Evolutionary conservation across 345 rosid species (phyloP), one percentile per base, ranked within the genome.

Genomic region (Moringa oleifera): DNA sequence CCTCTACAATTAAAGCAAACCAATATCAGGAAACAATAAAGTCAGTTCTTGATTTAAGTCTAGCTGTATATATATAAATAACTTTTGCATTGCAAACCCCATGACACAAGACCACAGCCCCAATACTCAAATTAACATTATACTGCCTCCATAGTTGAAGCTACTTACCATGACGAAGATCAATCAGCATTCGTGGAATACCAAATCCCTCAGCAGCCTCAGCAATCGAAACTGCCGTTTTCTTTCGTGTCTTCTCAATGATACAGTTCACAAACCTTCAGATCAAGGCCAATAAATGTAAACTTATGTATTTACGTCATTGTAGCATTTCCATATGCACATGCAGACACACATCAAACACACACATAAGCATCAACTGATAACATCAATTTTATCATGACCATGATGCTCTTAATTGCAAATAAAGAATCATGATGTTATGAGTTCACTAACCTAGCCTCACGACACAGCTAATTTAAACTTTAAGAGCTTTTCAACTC

Each of bases 231-330:
- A 80, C 58, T 31, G 77, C 78, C 21, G 72, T 77, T 66, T 79
- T 85, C 66, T 79, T 84, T 51, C 96, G 84, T 19, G 82, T 84
- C 84, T 87, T 95, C 78, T 95, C 99, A 33, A 89, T 81, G 52
- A 84, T 87, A 75, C 90, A 85, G 65, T 95, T 91, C 61, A 91
- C 98, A 57, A 95, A 95, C 94, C 97, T 95, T 70, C 66, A 72
- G 54, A 55, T 23, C 13, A 64, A 64, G 52, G 37, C 20, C 12
- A 59, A 37, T 16, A 18, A 6, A 23, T n/a, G 49, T 37, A 58
- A 64, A 46, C 52, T 58, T 36, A 52, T 4, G 9, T 31, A n/a
- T 36, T 18, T 66, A 28, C 28, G 46, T 50, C 50, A 21, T 18
- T 57, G 33, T 21, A n/a, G 17, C 52, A 50, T 9, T 36, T 4